These are phyloP conservation scores for Mallotus nudiflorus DNA, from an alignment of 345 rosid species.

Conservation along the genomic window DNA sequence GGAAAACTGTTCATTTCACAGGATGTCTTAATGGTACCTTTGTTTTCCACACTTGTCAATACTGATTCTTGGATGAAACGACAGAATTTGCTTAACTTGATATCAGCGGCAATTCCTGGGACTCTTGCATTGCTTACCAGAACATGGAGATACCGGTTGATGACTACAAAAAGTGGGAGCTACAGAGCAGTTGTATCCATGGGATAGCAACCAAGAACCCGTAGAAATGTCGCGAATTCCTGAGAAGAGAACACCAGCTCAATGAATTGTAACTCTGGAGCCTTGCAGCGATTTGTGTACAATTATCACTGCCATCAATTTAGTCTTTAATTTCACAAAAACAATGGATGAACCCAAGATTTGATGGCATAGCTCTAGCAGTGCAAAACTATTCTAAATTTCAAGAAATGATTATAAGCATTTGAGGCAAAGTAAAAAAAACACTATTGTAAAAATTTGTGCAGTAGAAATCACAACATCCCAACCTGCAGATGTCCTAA, in stretches of 20 bases:
- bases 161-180: not conserved
- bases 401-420: not conserved
- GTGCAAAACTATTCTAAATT: no score
- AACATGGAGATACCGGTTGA: not conserved
- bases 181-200: conserved; percentile 32
- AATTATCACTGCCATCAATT: no score
- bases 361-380: no score
- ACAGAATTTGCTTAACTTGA: no score
- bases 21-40: no score
- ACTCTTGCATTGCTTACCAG: not conserved
- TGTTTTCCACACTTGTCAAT: no score
- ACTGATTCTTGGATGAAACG: no score
- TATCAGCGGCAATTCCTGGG: no score
- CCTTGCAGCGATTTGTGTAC: not conserved
- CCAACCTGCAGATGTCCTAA: conserved; percentile 80
- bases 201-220: conserved; percentile 79
- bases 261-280: not conserved
- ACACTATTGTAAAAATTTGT: no score
- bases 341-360: no score
- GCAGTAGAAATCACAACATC: not conserved
- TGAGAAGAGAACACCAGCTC: conserved; percentile 26
- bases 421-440: not conserved
- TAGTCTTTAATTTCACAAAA: no score
- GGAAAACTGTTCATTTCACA: no score
- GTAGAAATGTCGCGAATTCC: conserved; percentile 79